Base-by-base conservation (phyloP, 2,329 filamentous ascomycete species). In the Daldinia eschscholtzii region DNA sequence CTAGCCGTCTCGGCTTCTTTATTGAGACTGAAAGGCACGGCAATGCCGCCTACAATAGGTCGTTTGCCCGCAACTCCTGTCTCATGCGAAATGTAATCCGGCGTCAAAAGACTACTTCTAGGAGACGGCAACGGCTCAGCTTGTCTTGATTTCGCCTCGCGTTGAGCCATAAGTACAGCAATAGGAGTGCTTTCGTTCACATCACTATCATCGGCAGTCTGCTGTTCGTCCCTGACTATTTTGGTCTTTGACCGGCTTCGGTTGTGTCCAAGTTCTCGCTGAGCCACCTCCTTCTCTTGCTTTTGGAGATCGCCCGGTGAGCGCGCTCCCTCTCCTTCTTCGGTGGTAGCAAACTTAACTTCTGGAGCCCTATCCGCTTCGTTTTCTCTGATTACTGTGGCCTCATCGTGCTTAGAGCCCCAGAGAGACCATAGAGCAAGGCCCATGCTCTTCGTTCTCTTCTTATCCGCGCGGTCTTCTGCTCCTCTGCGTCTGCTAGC, bases 381-480 rank as follows among this genome's bases (percentile, higher is more conserved):
- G 59, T 86, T 79, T 76, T 90, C 88, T 3, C 88, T 82, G 53
- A 84, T 82, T 3, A 97, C 85, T 0, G 92, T 92, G 69, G 85
- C 85, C 79, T 95, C 88, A 77, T 98, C 96, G 76, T 98, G 93
- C 77, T 92, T 97, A 52, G 91, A 94, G 13, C 93, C 94, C 92
- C 94, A 97, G 1, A 91, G 84, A 57, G 90, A 92, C 95, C 95
- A 98, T 71, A 98, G 82, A 2, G 90, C 88, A 79, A 98, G 72
- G 57, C 76, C 77, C 80, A 91, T 88, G 71, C 92, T 94, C 84
- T 88, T 90, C 72, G 81, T 85, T 79, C 84, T 89, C 76, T 86
- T 86, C 73, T 84, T 84, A 69, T 86, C 84, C n/a, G 83, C 79
- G 72, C 82, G 73, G 57, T 82, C 81, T 67, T 83, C 76, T 55